These are phyloP conservation scores for Onygenales sp. DNA, from an alignment of 2,329 filamentous ascomycete genomes.

Conservation along the genomic window DNA sequence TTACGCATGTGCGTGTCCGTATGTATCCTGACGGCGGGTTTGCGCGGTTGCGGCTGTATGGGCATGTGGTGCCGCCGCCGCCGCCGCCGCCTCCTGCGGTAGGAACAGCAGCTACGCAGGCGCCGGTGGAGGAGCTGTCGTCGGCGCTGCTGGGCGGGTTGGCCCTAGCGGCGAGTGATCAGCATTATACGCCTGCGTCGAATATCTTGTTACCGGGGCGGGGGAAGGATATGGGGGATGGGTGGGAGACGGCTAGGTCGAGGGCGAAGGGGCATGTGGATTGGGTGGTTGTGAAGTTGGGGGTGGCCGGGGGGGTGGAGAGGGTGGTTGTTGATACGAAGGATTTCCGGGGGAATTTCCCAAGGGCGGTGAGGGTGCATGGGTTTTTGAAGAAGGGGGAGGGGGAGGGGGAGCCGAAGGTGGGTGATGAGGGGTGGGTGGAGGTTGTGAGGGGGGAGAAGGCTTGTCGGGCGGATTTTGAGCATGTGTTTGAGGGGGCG, in stretches of 20 bases:
- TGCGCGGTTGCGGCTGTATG: conserved; percentile 33
- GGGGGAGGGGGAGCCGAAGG: conserved; percentile 20
- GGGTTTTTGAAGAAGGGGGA: conserved; percentile 13
- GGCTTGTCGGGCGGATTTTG: conserved; percentile 29
- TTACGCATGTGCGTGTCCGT: conserved; percentile 34
- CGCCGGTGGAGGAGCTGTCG: conserved; percentile 28
- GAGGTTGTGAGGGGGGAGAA: conserved; percentile 28
- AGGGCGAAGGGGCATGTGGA: conserved; percentile 31
- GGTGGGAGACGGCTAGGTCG: conserved; percentile 35
- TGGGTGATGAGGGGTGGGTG: conserved; percentile 27
- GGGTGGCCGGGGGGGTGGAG: conserved; percentile 27
- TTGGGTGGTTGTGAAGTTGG: conserved; percentile 33
- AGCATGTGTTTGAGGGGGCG: conserved; percentile 31
- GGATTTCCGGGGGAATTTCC: conserved; percentile 38
- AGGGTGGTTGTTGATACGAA: conserved; percentile 36
- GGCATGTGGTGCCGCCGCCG: conserved; percentile 29
- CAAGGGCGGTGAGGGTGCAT: conserved; percentile 30
- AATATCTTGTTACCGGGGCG: conserved; percentile 34
- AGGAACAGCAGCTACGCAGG: conserved; percentile 1
- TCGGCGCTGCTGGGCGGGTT: conserved; percentile 33
- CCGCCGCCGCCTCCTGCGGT: background rate
- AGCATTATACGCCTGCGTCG: conserved; percentile 32
- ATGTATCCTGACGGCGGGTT: conserved; percentile 41
- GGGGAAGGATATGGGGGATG: conserved; percentile 36
- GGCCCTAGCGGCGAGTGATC: conserved; percentile 29